Conservation (phyloP, 768 basidiomycete genomes). For the Tylopilus vinaceipallidus region DNA sequence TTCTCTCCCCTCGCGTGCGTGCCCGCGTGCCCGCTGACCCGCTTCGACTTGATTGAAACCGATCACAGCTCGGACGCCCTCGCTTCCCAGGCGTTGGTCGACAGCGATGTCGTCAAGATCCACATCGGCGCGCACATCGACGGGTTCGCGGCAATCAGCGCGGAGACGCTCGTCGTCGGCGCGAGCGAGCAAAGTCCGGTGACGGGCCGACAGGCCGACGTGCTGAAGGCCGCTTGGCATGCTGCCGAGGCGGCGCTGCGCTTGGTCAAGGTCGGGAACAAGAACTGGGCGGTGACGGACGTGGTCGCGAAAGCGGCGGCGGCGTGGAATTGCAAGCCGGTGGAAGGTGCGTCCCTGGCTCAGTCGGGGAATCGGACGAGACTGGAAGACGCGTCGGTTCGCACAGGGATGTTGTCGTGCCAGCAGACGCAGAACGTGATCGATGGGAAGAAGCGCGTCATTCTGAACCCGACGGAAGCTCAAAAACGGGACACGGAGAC, state of each 20-base stretch:
- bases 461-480: slow-evolving; percentile 81
- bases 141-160: slow-evolving; percentile 90
- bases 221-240: slow-evolving; percentile 88
- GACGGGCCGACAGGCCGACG: slow-evolving; percentile 86
- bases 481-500: slow-evolving; percentile 87
- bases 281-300: slow-evolving; percentile 95
- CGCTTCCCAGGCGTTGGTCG: slow-evolving; percentile 64
- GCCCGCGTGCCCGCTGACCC: too few relatives aligned
- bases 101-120: slow-evolving; percentile 93
- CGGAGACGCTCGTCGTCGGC: slow-evolving; percentile 90
- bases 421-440: slow-evolving; percentile 93
- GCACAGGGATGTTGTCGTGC: slow-evolving; percentile 87
- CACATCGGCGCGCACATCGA: slow-evolving; percentile 98
- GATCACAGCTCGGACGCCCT: slow-evolving; percentile 73
- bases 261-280: slow-evolving; percentile 85
- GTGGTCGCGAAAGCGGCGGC: slow-evolving; percentile 70
- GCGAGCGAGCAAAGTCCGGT: slow-evolving; percentile 70
- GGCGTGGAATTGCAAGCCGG: slow-evolving; percentile 83
- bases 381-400: neutral
- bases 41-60: too few relatives aligned
- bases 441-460: slow-evolving; percentile 94
- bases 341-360: slow-evolving; percentile 89
- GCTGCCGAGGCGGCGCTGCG: slow-evolving; percentile 94
- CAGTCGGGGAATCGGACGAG: neutral
- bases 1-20: slow-evolving; percentile 94